Evolutionary conservation across 306 rosid genomes (phyloP).

Genomic region (Lithocarpus polystachyus): DNA sequence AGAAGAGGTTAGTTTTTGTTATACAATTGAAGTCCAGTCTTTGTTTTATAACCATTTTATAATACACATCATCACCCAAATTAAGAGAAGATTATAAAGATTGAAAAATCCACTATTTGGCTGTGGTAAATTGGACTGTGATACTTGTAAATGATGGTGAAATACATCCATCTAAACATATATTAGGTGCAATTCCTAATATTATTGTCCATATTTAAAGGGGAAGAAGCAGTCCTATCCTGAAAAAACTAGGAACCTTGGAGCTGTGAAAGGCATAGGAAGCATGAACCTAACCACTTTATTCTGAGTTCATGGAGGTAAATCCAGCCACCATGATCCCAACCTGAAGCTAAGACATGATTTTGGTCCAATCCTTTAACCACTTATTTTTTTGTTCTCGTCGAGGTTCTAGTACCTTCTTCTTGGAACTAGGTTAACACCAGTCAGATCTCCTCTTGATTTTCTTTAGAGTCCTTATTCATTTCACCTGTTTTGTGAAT

Average conservation of each 20-base stretch:
- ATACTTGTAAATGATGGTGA: not conserved
- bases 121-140: not conserved
- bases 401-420: too few species aligned
- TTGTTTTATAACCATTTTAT: not conserved
- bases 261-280: too few species aligned
- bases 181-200: not conserved
- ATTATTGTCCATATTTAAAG: not conserved
- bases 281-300: not conserved
- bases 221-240: not conserved
- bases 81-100: not conserved
- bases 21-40: not conserved
- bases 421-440: too few species aligned
- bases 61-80: not conserved
- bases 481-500: not conserved
- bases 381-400: not conserved
- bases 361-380: not conserved
- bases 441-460: not conserved
- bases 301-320: not conserved
- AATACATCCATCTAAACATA: not conserved
- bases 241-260: too few species aligned
- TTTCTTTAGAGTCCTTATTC: not conserved
- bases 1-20: conserved; percentile 61
- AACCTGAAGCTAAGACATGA: not conserved
- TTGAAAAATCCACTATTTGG: not conserved
- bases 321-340: not conserved